These are phyloP conservation scores for Epichloe uncinata DNA, from an alignment of 2,329 filamentous ascomycete species.

Conservation along the genomic window DNA sequence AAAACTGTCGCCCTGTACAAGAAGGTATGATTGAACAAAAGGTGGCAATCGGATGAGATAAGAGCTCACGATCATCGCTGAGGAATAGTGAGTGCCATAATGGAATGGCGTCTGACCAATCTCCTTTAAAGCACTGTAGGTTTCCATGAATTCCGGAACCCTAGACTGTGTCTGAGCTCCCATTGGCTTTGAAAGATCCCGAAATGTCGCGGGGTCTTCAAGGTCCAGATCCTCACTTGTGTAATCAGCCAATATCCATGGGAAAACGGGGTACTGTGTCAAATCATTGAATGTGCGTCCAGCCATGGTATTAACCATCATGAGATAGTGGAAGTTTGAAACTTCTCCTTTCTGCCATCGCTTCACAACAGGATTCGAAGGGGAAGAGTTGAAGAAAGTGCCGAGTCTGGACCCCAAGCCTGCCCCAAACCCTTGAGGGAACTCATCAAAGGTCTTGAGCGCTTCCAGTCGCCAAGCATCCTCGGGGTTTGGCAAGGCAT, in stretches of 20 bases:
- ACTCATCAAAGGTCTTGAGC: slow-evolving; percentile 51
- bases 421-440: slow-evolving; percentile 56
- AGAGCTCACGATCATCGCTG: slow-evolving; percentile 95
- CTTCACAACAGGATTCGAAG: slow-evolving; percentile 72
- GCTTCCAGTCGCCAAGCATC: slow-evolving; percentile 88
- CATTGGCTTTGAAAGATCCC: slow-evolving; percentile 92
- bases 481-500: slow-evolving; percentile 61
- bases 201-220: slow-evolving; percentile 69
- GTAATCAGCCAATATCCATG: slow-evolving; percentile 94
- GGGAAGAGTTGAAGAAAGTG: slow-evolving; percentile 75
- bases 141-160: slow-evolving; percentile 66
- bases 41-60: slow-evolving; percentile 92
- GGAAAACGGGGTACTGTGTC: slow-evolving; percentile 96
- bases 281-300: slow-evolving; percentile 95
- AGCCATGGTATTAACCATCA: slow-evolving; percentile 96
- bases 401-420: slow-evolving; percentile 77
- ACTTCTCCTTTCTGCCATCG: slow-evolving; percentile 91
- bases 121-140: slow-evolving; percentile 78
- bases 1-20: slow-evolving; percentile 90
- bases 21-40: slow-evolving; percentile 88
- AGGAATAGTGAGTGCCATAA: slow-evolving; percentile 97
- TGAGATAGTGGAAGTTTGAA: slow-evolving; percentile 97
- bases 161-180: slow-evolving; percentile 71
- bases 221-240: slow-evolving; percentile 86
- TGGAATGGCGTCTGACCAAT: slow-evolving; percentile 92